Evolutionary conservation across 106 monocot species (phyloP).

Genomic region (Allium fistulosum): DNA sequence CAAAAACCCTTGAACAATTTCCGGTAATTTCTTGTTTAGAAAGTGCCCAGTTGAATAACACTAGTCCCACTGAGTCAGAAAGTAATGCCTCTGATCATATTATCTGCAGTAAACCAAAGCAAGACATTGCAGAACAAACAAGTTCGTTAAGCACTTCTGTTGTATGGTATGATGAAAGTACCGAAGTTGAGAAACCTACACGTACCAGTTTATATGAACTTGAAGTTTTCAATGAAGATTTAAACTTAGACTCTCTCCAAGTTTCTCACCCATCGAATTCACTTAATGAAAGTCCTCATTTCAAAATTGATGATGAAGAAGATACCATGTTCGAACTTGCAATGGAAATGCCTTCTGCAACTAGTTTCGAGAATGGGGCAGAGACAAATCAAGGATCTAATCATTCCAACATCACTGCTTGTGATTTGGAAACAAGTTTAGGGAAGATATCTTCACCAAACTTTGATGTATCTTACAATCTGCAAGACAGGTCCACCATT

Average conservation of each 20-base stretch:
- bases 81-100: not conserved
- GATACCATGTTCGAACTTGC: slow-evolving; percentile 14
- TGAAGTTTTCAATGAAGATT: slow-evolving; percentile 20
- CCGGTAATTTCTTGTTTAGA: not conserved
- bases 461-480: no score
- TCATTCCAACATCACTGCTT: no score
- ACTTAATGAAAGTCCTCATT: slow-evolving; percentile 12
- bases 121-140: slow-evolving; percentile 10
- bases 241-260: slow-evolving; percentile 13
- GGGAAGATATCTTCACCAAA: no score
- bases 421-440: no score
- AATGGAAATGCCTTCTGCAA: not conserved
- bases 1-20: slow-evolving; percentile 1
- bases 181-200: slow-evolving; percentile 31
- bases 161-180: slow-evolving; percentile 56
- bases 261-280: slow-evolving; percentile 10
- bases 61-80: not conserved
- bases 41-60: not conserved
- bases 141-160: slow-evolving; percentile 15
- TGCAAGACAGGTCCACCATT: no score
- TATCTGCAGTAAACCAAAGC: not conserved
- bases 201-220: slow-evolving; percentile 31
- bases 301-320: slow-evolving; percentile 17
- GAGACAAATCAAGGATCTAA: no score
- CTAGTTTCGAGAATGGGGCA: no score